Conservation (phyloP, 177 flowering plant genomes). For the Vitis hybrid region DNA sequence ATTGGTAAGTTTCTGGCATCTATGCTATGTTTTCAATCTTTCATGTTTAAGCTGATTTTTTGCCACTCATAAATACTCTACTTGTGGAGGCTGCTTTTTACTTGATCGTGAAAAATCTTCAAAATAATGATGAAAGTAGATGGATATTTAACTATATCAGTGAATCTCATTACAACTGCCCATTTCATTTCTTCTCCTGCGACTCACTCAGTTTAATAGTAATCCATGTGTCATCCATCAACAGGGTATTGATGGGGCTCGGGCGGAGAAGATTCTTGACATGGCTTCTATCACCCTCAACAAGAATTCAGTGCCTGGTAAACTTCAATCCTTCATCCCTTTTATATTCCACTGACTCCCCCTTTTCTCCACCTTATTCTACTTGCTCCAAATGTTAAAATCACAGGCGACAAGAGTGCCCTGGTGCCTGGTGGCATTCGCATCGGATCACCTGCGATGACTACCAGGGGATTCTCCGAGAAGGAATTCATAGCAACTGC, state of each 20-base stretch:
- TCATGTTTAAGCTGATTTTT: neutral
- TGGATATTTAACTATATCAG: too few relatives aligned
- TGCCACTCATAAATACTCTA: neutral
- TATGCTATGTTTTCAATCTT: neutral
- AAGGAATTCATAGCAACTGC: conserved; percentile 67
- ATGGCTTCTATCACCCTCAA: conserved; percentile 90
- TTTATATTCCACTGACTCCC: neutral
- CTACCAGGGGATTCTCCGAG: conserved; percentile 82
- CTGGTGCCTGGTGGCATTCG: conserved; percentile 91
- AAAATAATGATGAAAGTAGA: too few relatives aligned
- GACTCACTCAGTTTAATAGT: neutral
- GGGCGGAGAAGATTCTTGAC: conserved; percentile 89
- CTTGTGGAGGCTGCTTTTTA: too few relatives aligned
- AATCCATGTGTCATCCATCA: neutral
- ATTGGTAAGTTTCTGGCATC: conserved; percentile 43
- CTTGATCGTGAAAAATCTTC: too few relatives aligned
- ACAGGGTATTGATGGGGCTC: conserved; percentile 84
- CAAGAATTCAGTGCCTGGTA: conserved; percentile 94
- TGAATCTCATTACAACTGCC: too few relatives aligned
- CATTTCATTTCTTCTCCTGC: neutral
- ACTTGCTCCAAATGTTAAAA: conserved; percentile 3
- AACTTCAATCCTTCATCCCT: neutral
- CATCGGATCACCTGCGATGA: conserved; percentile 94
- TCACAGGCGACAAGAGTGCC: conserved; percentile 91
- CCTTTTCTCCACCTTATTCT: neutral